Evolutionary conservation across 1,284 basidiomycete species (phyloP).

Genomic region (Pseudozyma tsukubaensis): DNA sequence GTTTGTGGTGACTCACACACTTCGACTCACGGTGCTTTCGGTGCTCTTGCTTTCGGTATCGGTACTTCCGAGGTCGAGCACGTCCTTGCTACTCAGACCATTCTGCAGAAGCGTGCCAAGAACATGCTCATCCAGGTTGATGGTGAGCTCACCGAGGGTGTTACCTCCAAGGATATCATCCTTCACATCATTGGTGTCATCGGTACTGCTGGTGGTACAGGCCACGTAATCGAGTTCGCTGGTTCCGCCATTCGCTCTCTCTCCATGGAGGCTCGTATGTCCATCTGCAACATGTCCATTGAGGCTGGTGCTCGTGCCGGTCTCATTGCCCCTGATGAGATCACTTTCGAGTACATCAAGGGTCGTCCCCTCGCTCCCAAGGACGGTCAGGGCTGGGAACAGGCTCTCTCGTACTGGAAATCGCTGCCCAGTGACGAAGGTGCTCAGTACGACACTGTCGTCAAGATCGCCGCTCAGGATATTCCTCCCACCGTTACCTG

Average conservation of each 20-base stretch:
- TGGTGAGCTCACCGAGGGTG: constrained; percentile 62
- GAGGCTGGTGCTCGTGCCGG: constrained; percentile 68
- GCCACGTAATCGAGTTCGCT: constrained; percentile 65
- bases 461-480: constrained; percentile 64
- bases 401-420: constrained; percentile 64
- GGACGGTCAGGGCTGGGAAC: constrained; percentile 61
- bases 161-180: constrained; percentile 68
- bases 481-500: constrained; percentile 66
- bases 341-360: constrained; percentile 66
- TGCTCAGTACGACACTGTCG: constrained; percentile 64
- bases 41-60: constrained; percentile 67
- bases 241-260: constrained; percentile 63
- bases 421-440: constrained; percentile 63
- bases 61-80: constrained; percentile 68
- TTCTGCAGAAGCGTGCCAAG: constrained; percentile 66
- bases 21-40: constrained; percentile 67
- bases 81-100: constrained; percentile 67
- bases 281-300: constrained; percentile 69
- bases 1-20: constrained; percentile 69
- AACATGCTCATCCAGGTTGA: constrained; percentile 68
- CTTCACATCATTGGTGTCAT: constrained; percentile 67
- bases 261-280: constrained; percentile 67
- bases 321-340: constrained; percentile 66
- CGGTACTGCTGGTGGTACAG: constrained; percentile 68
- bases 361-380: constrained; percentile 65